Percentiles rank a stretch among this genome's conserved stretches.
These are phyloP conservation scores for Fusarium udum DNA, from an alignment of 2,329 filamentous ascomycete genomes.

Conservation along the genomic window DNA sequence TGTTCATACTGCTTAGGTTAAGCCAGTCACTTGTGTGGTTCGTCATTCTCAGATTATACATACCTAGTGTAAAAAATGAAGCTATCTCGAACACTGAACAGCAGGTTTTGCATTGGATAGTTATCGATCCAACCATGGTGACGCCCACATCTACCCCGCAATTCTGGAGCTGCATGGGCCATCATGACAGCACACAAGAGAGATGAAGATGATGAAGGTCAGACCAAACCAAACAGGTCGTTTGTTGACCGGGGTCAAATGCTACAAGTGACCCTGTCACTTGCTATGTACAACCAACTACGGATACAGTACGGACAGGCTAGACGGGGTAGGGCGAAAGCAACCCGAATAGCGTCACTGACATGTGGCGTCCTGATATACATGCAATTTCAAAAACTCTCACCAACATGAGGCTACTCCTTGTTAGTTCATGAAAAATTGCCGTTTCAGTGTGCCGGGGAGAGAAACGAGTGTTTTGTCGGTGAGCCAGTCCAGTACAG, in stretches of 20 bases:
- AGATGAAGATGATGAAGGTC: slow-evolving; percentile 13
- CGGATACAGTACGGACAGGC: background rate
- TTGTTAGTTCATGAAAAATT: background rate
- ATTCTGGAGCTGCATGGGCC: slow-evolving; percentile 31
- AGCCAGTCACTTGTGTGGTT: background rate
- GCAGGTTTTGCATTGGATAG: background rate
- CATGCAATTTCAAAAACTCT: background rate
- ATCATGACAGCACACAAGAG: slow-evolving; percentile 25
- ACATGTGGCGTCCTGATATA: background rate
- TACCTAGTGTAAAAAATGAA: slow-evolving; percentile 10
- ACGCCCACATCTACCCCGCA: slow-evolving; percentile 34
- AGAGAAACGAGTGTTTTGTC: slow-evolving; percentile 12
- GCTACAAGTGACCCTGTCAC: background rate
- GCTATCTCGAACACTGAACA: slow-evolving; percentile 26
- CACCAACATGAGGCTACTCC: background rate
- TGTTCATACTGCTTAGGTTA: background rate
- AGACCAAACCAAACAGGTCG: background rate
- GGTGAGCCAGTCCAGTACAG: slow-evolving; percentile 15
- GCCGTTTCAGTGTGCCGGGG: background rate
- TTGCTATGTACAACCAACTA: background rate
- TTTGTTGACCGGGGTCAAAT: slow-evolving; percentile 9
- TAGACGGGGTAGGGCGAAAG: background rate
- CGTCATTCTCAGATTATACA: background rate
- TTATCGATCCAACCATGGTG: slow-evolving; percentile 9
- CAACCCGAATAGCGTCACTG: background rate